Evolutionary conservation across 768 basidiomycete genomes (phyloP).

Genomic region (Amanita molliuscula): DNA sequence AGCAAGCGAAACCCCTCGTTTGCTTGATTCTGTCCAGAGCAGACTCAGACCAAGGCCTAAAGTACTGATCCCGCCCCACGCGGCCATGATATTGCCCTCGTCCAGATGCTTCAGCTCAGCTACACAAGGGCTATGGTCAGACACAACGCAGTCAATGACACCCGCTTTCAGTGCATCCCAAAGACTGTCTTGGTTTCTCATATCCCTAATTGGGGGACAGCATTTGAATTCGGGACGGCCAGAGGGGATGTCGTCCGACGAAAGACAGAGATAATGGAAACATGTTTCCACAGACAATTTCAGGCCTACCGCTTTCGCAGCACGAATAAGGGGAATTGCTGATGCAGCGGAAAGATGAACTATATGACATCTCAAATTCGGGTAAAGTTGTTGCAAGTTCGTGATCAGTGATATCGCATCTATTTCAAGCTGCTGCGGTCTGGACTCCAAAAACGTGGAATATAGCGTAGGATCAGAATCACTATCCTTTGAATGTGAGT

Average conservation of each 20-base stretch:
- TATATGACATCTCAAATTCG: conserved; percentile 76
- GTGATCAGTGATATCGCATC: conserved; percentile 76
- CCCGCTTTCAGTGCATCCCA: conserved; percentile 80
- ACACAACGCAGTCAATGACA: conserved; percentile 86
- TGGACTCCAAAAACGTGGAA: conserved; percentile 75
- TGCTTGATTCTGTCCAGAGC: conserved; percentile 76
- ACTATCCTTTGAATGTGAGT: background rate
- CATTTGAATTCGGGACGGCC: conserved; percentile 89
- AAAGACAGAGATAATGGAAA: conserved; percentile 89
- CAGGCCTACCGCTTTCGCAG: conserved; percentile 52
- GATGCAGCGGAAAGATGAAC: conserved; percentile 88
- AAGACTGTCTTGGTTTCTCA: conserved; percentile 59
- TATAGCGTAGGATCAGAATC: conserved; percentile 45
- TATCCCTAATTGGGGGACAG: conserved; percentile 84
- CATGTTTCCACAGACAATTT: conserved; percentile 92
- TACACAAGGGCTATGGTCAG: conserved; percentile 92
- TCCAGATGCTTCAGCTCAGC: conserved; percentile 70
- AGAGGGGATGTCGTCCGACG: conserved; percentile 60
- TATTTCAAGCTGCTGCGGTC: conserved; percentile 71
- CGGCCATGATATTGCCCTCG: conserved; percentile 73
- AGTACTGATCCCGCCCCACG: conserved; percentile 94
- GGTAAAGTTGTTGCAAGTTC: conserved; percentile 48
- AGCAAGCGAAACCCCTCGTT: conserved; percentile 44
- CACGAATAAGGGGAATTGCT: conserved; percentile 67
- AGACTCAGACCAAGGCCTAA: conserved; percentile 85